Base-by-base conservation (phyloP, 768 basidiomycete genomes). In the Termitomyces sp. region DNA sequence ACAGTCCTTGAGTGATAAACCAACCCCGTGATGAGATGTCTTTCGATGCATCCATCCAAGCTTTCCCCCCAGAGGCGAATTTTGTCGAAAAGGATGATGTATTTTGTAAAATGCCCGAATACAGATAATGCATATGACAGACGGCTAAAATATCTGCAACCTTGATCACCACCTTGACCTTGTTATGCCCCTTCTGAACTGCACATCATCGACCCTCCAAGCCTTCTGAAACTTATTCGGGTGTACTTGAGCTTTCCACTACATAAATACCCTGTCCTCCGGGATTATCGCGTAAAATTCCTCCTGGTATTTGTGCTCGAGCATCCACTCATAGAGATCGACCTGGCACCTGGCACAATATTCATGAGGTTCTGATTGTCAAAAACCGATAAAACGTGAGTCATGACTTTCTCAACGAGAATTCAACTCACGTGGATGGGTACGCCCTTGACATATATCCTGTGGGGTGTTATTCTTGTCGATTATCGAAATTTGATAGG, bases 191-290 rank as follows among this genome's bases (percentile, higher is more conserved):
- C 41, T 67, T 65, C 58, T 69, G 69, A 35, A 69, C 65, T 10
- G 61, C 64, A 66, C 71, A 14, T 76, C 73, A 9, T 71, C 74
- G 26, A 71, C 68, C 68, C 5, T 72, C 77, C 30, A 84, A 68
- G 4, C 82, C 82, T 13, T 66, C 65, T 18, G 66, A 71, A 2
- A 81, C 57, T 44, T 82, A 74, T 59, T 84, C 83, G 18, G 2
- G 57, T 65, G 48, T 76, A 72, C 66, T 77, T 78, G 51, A 83
- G 57, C 62, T 79, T 71, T 3, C 82, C 80, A 4, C 67, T n/a
- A n/a, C n/a, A n/a, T 69, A 2, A 74, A 75, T 35, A 84, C 63
- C 35, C 68, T 65, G 2, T 63, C 63, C 5, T 63, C 63, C 5
- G 80, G 76, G 4, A 83, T 50, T 8, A 63, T 69, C 11, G 62